A percentile compares a stretch with the other conserved stretches of the same genome.
Evolutionary conservation across 2,329 filamentous ascomycete genomes (phyloP).

Genomic region (Ophiostoma australiae): DNA sequence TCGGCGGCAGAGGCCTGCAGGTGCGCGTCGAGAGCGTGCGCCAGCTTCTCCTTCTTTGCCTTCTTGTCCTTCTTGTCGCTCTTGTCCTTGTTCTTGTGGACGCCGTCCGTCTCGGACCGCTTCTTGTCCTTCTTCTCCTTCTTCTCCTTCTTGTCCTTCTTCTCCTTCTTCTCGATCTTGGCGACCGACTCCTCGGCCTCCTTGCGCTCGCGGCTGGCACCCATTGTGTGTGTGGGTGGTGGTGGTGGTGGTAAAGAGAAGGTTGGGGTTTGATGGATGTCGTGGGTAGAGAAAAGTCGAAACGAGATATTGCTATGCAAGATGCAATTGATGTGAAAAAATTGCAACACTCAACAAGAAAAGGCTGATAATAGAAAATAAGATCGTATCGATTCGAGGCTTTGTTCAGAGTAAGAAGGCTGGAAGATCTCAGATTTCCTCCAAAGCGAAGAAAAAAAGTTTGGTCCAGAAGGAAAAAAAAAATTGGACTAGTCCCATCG

Average conservation of each 20-base stretch:
- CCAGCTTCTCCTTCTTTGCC: constrained; percentile 69
- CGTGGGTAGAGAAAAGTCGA: background rate
- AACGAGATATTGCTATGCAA: background rate
- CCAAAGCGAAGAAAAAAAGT: constrained; percentile 11
- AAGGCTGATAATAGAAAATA: background rate
- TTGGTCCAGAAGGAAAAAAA: constrained; percentile 13
- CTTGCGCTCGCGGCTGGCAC: constrained; percentile 26
- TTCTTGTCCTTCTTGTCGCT: constrained; percentile 64
- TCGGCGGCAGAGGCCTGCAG: constrained; percentile 41
- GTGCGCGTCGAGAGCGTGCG: constrained; percentile 60
- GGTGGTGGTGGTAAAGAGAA: background rate
- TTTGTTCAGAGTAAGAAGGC: background rate
- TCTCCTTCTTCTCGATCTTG: constrained; percentile 26
- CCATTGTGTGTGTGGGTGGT: constrained; percentile 20
- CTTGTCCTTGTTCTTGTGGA: constrained; percentile 50
- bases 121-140: constrained; percentile 55
- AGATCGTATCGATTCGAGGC: background rate
- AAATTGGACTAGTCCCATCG: constrained; percentile 13
- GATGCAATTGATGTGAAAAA: background rate
- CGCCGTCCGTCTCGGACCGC: constrained; percentile 50
- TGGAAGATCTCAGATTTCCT: constrained; percentile 6
- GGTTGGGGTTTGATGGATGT: background rate
- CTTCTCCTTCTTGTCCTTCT: constrained; percentile 38
- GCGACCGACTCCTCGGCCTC: constrained; percentile 27
- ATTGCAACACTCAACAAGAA: background rate